Percentiles rank a stretch among this genome's conserved stretches.
Conservation (phyloP, 2,329 filamentous ascomycete species). For the Teratosphaeria viscida region DNA sequence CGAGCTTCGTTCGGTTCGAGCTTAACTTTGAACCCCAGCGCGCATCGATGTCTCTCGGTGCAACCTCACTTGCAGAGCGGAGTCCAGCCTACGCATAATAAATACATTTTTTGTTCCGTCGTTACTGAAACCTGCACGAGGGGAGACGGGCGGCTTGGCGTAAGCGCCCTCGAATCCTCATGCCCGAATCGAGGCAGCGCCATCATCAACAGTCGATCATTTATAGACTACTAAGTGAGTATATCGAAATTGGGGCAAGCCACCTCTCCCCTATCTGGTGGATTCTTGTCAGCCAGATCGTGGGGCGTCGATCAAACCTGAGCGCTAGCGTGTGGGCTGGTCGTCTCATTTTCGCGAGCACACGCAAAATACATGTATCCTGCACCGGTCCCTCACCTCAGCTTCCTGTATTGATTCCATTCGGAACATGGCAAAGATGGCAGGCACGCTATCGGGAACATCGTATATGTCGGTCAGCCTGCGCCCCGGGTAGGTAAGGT, state of each 20-base stretch:
- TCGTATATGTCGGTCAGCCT: not conserved
- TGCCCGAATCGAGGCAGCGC: not conserved
- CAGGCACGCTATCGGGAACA: not conserved
- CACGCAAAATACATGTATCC: not conserved
- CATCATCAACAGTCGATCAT: not conserved
- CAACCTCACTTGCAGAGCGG: not conserved
- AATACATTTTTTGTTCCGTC: not conserved
- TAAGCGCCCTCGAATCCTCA: not conserved
- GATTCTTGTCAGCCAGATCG: not conserved
- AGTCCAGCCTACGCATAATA: not conserved
- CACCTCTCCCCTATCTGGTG: not conserved
- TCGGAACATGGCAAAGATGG: not conserved
- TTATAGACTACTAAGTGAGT: not conserved
- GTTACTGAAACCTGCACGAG: not conserved
- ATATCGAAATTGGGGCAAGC: not conserved
- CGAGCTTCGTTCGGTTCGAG: not conserved
- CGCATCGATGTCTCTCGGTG: not conserved
- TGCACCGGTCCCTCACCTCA: not conserved
- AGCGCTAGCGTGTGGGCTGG: not conserved
- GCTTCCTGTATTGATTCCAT: no score
- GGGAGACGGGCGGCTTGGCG: not conserved
- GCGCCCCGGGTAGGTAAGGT: not conserved
- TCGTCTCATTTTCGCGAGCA: not conserved
- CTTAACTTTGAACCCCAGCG: not conserved
- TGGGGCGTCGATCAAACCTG: not conserved